Conservation (phyloP, 2,329 filamentous ascomycete genomes). For the Cryphonectria japonica region DNA sequence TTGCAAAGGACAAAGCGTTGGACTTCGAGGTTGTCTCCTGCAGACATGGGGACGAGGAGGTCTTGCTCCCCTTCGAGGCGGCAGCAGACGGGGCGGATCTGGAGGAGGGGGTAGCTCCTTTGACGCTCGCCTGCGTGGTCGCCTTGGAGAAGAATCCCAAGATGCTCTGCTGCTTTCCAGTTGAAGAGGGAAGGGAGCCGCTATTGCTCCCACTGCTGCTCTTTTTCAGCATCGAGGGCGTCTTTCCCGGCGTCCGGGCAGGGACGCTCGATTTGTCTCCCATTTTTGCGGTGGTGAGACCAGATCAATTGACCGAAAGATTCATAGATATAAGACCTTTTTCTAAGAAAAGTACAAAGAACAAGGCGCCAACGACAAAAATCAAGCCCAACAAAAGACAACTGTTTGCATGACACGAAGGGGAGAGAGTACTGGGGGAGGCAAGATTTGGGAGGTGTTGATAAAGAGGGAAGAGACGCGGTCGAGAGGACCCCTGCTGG, state of each 20-base stretch:
- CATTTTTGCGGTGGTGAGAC: slow-evolving; percentile 16
- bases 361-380: slow-evolving; percentile 9
- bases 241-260: slow-evolving; percentile 43
- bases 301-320: slow-evolving; percentile 12
- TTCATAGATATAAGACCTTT: background rate
- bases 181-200: slow-evolving; percentile 42
- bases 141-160: slow-evolving; percentile 79
- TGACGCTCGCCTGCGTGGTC: slow-evolving; percentile 44
- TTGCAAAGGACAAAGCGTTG: slow-evolving; percentile 45
- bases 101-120: slow-evolving; percentile 34
- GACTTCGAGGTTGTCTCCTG: slow-evolving; percentile 52
- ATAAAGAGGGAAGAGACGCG: slow-evolving; percentile 5
- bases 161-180: slow-evolving; percentile 70
- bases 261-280: slow-evolving; percentile 27
- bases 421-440: background rate
- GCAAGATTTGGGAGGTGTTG: background rate
- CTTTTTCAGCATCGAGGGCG: slow-evolving; percentile 43
- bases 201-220: slow-evolving; percentile 40
- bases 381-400: background rate
- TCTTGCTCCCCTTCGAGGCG: slow-evolving; percentile 29
- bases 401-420: background rate
- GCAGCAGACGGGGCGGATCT: slow-evolving; percentile 35
- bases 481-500: background rate
- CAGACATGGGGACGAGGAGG: slow-evolving; percentile 44
- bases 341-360: background rate